phyloP scores from a whole-genome alignment of 495 filamentous ascomycete species.

The Pyronema omphalodes region DNA sequence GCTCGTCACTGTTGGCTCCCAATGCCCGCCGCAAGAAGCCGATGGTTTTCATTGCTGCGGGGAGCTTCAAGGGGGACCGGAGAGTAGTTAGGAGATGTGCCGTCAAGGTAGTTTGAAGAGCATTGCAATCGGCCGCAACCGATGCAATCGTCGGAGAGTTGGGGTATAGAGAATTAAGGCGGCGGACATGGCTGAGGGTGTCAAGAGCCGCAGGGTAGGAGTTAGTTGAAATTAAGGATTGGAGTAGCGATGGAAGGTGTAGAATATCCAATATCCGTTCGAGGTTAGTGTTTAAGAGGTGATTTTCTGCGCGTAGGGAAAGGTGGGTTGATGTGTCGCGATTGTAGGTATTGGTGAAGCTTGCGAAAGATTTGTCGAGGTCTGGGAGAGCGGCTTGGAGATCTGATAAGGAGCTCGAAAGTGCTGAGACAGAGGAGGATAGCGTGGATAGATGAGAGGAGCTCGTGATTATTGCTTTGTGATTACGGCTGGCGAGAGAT shows the following conservation, averaged over 20 bases:
- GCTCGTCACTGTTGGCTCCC: constrained; percentile 36
- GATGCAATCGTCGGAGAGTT: constrained; percentile 53
- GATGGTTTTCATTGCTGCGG: constrained; percentile 77
- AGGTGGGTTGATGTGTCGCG: constrained; percentile 36
- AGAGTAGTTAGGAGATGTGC: constrained; percentile 64
- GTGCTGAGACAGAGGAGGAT: constrained; percentile 42
- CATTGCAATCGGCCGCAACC: constrained; percentile 61
- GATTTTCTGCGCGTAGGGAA: constrained; percentile 56
- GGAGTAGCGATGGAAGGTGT: constrained; percentile 72
- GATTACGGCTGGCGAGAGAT: constrained; percentile 75
- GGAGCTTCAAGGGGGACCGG: constrained; percentile 68
- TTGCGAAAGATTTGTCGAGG: constrained; percentile 58
- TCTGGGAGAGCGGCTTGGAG: constrained; percentile 55
- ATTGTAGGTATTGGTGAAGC: constrained; percentile 70
- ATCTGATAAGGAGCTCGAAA: constrained; percentile 43
- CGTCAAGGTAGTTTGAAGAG: constrained; percentile 77
- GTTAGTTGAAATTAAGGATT: constrained; percentile 42
- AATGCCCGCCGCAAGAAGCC: constrained; percentile 62
- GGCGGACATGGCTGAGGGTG: constrained; percentile 79
- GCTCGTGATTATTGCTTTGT: constrained; percentile 68
- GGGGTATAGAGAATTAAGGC: constrained; percentile 66
- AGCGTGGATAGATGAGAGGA: constrained; percentile 59
- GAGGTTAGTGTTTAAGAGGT: constrained; percentile 74
- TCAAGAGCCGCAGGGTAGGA: constrained; percentile 86
- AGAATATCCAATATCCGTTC: constrained; percentile 81